Evolutionary conservation across 257 asterid genomes (phyloP).

Genomic region (Ilex aquifolium): DNA sequence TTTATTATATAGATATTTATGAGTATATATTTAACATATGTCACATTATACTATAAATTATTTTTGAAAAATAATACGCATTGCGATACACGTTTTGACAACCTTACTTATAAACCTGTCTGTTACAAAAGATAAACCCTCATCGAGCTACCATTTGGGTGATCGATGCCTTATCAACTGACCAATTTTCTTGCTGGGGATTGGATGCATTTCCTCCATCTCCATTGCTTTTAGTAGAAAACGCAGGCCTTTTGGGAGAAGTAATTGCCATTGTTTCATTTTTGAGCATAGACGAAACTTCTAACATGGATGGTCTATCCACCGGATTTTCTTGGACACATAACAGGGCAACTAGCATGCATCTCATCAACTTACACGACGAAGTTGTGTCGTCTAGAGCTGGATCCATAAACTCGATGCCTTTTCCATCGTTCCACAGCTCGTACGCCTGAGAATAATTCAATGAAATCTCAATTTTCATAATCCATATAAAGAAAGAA

Average conservation of each 20-base stretch:
- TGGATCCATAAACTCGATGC: background rate
- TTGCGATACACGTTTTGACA: no score
- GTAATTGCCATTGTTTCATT: background rate
- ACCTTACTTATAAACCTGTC: no score
- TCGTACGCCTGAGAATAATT: background rate
- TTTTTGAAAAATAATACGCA: no score
- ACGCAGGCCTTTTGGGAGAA: background rate
- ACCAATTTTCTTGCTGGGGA: no score
- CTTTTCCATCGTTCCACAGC: background rate
- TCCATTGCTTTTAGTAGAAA: background rate
- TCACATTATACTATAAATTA: no score
- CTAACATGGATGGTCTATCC: background rate
- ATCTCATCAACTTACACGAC: background rate
- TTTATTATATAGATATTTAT: no score
- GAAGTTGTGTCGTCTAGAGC: background rate
- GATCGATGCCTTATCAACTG: no score
- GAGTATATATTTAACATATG: no score
- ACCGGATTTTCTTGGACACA: background rate
- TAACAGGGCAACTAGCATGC: background rate
- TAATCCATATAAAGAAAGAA: background rate
- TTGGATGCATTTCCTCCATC: no score
- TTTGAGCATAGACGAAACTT: background rate
- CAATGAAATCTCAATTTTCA: background rate
- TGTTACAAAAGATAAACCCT: no score
- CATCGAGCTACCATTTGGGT: no score